Percentiles rank a stretch among this genome's conserved stretches.
These are phyloP conservation scores for Inga laurina DNA, from an alignment of 306 rosid species.

Conservation along the genomic window DNA sequence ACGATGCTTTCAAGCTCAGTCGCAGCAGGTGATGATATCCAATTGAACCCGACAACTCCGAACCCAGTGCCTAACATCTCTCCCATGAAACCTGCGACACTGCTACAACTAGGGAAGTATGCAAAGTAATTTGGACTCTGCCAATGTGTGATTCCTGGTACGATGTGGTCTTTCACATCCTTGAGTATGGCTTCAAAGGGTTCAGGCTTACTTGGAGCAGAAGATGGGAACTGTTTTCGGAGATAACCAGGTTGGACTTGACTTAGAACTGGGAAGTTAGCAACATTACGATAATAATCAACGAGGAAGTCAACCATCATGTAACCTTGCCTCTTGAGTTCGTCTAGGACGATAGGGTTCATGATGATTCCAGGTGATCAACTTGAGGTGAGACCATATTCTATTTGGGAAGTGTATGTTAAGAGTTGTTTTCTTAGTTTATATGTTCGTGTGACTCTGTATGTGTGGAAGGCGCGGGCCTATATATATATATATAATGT, in stretches of 20 bases:
- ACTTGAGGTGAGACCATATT: too few relatives aligned
- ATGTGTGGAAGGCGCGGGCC: too few relatives aligned
- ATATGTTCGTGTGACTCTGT: too few relatives aligned
- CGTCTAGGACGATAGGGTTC: slow-evolving; percentile 53
- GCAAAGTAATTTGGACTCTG: slow-evolving; percentile 58
- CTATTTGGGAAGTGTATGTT: too few relatives aligned
- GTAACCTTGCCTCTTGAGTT: slow-evolving; percentile 61
- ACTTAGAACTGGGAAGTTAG: slow-evolving; percentile 47
- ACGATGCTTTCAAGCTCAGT: slow-evolving; percentile 64
- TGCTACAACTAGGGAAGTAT: slow-evolving; percentile 48
- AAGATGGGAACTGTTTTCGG: slow-evolving; percentile 30
- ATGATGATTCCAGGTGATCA: neutral
- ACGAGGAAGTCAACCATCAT: slow-evolving; percentile 64
- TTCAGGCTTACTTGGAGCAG: slow-evolving; percentile 50
- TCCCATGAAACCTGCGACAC: slow-evolving; percentile 61
- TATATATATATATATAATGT: too few relatives aligned
- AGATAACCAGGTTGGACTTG: slow-evolving; percentile 56
- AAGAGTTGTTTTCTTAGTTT: too few relatives aligned
- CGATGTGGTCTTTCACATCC: slow-evolving; percentile 46
- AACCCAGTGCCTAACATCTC: slow-evolving; percentile 60
- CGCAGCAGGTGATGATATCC: slow-evolving; percentile 68
- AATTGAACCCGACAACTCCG: slow-evolving; percentile 61
- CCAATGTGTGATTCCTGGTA: slow-evolving; percentile 79
- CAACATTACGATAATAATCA: slow-evolving; percentile 48
- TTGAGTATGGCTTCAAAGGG: slow-evolving; percentile 51